Conservation (phyloP, 1,139 yeast species). For the Candida tropicalis region DNA sequence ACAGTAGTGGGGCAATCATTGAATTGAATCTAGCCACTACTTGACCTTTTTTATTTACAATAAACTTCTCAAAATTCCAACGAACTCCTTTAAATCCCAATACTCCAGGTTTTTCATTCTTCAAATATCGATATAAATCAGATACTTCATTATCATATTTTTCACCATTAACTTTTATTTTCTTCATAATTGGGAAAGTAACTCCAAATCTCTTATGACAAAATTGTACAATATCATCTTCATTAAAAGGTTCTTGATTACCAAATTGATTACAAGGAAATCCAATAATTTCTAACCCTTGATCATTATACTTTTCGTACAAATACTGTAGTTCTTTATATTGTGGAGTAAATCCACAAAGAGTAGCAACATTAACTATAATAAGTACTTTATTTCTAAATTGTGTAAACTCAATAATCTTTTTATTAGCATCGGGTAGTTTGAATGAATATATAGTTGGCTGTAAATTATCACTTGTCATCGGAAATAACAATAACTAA, state of each 20-base stretch:
- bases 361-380: conserved; percentile 48
- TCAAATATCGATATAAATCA: conserved; percentile 36
- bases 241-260: conserved; percentile 81
- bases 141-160: conserved; percentile 17
- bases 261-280: conserved; percentile 58
- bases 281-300: conserved; percentile 39
- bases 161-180: conserved; percentile 41
- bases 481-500: no score
- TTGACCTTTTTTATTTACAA: conserved; percentile 69
- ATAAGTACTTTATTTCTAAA: conserved; percentile 38
- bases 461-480: neutral
- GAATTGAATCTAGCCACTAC: conserved; percentile 75
- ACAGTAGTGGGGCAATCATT: conserved; percentile 62
- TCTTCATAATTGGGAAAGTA: conserved; percentile 41
- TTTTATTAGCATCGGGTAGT: conserved; percentile 19
- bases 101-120: conserved; percentile 43
- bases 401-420: conserved; percentile 21
- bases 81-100: conserved; percentile 80
- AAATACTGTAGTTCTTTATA: conserved; percentile 36
- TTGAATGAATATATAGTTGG: conserved; percentile 14
- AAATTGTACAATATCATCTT: conserved; percentile 65
- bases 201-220: conserved; percentile 69
- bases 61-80: conserved; percentile 96
- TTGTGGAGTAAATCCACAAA: conserved; percentile 50
- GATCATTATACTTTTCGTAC: conserved; percentile 31